Conservation (phyloP, 177 flowering plant genomes). For the Vitis hybrid region DNA sequence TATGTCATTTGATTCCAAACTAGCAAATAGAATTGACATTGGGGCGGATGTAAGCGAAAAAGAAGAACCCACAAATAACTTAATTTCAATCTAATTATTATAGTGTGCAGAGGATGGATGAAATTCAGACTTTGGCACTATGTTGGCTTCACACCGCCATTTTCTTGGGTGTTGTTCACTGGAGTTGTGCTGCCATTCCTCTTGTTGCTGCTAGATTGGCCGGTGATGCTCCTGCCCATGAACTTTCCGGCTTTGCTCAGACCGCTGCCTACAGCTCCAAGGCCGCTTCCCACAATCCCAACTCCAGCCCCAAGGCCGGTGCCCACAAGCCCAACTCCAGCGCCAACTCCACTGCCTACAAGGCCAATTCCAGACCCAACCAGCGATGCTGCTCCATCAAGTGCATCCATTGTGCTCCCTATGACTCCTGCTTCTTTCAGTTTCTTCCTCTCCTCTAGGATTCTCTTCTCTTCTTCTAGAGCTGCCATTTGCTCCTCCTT, state of each 20-base stretch:
- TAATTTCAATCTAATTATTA: too few relatives aligned
- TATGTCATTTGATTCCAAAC: too few relatives aligned
- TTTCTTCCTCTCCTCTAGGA: conserved; percentile 74
- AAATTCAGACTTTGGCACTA: conserved; percentile 12
- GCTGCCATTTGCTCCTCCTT: conserved; percentile 89
- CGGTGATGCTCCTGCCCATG: conserved; percentile 87
- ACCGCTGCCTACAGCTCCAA: conserved; percentile 80
- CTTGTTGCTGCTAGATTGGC: conserved; percentile 49
- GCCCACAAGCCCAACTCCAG: conserved; percentile 62
- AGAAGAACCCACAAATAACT: too few relatives aligned
- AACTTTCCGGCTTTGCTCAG: conserved; percentile 87
- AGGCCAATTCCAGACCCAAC: conserved; percentile 56
- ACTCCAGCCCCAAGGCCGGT: conserved; percentile 60
- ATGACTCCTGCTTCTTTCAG: conserved; percentile 82
- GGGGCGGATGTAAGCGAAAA: too few relatives aligned
- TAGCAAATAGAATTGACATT: too few relatives aligned
- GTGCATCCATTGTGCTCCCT: conserved; percentile 97
- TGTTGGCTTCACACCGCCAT: conserved; percentile 65
- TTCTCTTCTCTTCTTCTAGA: conserved; percentile 81
- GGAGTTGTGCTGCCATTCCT: conserved; percentile 70
- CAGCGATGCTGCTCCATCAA: conserved; percentile 65
- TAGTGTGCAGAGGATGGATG: neutral
- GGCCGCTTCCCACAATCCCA: conserved; percentile 61
- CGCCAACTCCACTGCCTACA: conserved; percentile 44
- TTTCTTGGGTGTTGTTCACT: conserved; percentile 47